Evolutionary conservation across 2,329 filamentous ascomycete genomes (phyloP).

Genomic region (Seiridium cupressi): DNA sequence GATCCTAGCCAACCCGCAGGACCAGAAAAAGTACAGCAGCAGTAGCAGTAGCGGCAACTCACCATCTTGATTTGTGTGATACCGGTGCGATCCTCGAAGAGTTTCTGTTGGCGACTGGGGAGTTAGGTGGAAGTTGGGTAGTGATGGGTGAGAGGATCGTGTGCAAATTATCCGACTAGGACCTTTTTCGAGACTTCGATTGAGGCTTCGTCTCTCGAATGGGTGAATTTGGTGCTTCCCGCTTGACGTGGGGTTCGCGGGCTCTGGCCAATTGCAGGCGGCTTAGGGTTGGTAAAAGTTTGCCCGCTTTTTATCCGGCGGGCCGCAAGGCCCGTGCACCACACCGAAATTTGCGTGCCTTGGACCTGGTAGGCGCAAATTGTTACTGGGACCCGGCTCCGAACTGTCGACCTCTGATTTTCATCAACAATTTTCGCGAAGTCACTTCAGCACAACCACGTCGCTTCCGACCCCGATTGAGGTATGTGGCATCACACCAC

Average conservation of each 20-base stretch:
- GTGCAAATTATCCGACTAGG: constrained; percentile 15
- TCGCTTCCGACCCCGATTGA: constrained; percentile 22
- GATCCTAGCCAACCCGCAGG: background rate
- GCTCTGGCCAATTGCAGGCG: constrained; percentile 9
- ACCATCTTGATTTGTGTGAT: constrained; percentile 59
- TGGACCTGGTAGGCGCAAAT: background rate
- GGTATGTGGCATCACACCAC: constrained; percentile 39
- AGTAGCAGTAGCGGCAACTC: constrained; percentile 30
- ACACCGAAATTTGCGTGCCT: constrained; percentile 6
- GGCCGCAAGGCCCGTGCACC: constrained; percentile 5
- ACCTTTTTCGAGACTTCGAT: constrained; percentile 7
- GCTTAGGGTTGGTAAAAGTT: constrained; percentile 10
- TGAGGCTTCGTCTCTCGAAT: background rate
- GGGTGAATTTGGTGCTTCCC: constrained; percentile 8
- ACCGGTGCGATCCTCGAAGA: constrained; percentile 70
- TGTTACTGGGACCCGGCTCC: background rate
- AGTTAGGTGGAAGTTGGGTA: constrained; percentile 14
- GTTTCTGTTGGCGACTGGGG: constrained; percentile 30
- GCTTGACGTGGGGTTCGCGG: constrained; percentile 7
- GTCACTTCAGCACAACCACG: constrained; percentile 2
- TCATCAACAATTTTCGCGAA: constrained; percentile 15
- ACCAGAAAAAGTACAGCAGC: background rate
- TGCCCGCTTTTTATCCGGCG: constrained; percentile 7
- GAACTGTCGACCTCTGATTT: constrained; percentile 17
- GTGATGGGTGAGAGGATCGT: constrained; percentile 18